Evolutionary conservation across 2,329 filamentous ascomycete genomes (phyloP).

Genomic region (Thermochaetoides dissita): DNA sequence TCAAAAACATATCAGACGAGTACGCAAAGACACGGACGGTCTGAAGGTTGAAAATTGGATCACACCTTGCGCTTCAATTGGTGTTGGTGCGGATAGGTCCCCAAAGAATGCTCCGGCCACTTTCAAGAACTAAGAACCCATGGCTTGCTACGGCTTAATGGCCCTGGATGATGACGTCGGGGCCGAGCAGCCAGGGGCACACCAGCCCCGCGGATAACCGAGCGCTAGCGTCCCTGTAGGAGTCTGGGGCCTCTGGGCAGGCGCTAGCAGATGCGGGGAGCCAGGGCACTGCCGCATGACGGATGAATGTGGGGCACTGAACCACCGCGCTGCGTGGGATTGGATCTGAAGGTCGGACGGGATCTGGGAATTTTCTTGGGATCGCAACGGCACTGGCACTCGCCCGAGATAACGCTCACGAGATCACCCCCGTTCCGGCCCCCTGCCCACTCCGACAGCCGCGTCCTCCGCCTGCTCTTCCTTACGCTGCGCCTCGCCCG

Average conservation of each 20-base stretch:
- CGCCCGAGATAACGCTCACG: conserved; percentile 1
- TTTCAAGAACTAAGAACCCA: neutral
- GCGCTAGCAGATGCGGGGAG: neutral
- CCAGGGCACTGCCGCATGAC: neutral
- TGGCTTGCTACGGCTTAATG: conserved; percentile 18
- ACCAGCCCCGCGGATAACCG: conserved; percentile 17
- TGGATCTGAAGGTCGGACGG: too few species aligned
- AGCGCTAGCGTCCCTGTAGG: conserved; percentile 1
- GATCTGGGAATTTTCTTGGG: conserved; percentile 14
- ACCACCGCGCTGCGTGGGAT: too few species aligned
- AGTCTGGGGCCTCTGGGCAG: neutral
- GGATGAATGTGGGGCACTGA: conserved; percentile 9
- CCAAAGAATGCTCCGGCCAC: neutral
- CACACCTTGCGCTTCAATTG: conserved; percentile 9
- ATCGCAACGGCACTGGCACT: neutral
- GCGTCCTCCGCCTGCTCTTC: neutral
- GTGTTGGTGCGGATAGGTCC: conserved; percentile 2
- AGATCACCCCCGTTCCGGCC: neutral
- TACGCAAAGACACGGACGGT: conserved; percentile 2
- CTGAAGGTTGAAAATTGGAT: conserved; percentile 1
- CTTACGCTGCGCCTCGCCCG: neutral
- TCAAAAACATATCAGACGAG: conserved; percentile 37
- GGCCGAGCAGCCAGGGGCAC: conserved; percentile 10
- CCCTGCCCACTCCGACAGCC: conserved; percentile 1
- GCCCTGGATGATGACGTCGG: conserved; percentile 14